phyloP scores from a whole-genome alignment of 169 alveolate genomes.

The Miamiensis avidus region DNA sequence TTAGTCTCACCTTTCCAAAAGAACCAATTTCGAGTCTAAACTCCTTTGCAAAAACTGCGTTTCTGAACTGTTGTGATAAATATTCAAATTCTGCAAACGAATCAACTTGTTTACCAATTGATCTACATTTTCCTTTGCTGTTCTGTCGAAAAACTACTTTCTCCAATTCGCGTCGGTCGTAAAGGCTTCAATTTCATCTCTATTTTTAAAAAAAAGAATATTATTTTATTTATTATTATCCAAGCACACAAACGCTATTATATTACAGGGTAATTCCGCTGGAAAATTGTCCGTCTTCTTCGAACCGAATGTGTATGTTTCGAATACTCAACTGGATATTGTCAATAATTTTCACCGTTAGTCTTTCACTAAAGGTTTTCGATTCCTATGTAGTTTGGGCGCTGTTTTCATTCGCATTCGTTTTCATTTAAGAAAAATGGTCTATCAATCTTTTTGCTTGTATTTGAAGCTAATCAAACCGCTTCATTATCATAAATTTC shows the following conservation, averaged over 20 bases:
- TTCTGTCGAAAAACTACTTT: background rate
- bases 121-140: background rate
- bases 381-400: background rate
- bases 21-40: background rate
- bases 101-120: background rate
- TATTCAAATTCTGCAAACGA: too few relatives aligned
- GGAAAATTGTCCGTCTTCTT: slow-evolving; percentile 9
- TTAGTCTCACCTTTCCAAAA: background rate
- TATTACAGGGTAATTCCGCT: background rate
- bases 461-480: slow-evolving; percentile 3
- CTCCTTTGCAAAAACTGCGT: background rate
- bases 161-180: background rate
- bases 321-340: slow-evolving; percentile 29
- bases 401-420: background rate
- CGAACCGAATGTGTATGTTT: slow-evolving; percentile 41
- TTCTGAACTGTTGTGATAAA: background rate
- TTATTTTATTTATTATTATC: too few relatives aligned
- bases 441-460: slow-evolving; percentile 18
- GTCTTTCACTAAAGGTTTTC: slow-evolving; percentile 19
- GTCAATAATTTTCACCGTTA: slow-evolving; percentile 40
- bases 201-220: too few relatives aligned
- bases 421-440: slow-evolving; percentile 3
- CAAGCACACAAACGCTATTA: too few relatives aligned
- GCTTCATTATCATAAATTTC: background rate
- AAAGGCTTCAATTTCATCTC: background rate